phyloP scores from a whole-genome alignment of 2,329 filamentous ascomycete species.

The Aspergillus sp. region DNA sequence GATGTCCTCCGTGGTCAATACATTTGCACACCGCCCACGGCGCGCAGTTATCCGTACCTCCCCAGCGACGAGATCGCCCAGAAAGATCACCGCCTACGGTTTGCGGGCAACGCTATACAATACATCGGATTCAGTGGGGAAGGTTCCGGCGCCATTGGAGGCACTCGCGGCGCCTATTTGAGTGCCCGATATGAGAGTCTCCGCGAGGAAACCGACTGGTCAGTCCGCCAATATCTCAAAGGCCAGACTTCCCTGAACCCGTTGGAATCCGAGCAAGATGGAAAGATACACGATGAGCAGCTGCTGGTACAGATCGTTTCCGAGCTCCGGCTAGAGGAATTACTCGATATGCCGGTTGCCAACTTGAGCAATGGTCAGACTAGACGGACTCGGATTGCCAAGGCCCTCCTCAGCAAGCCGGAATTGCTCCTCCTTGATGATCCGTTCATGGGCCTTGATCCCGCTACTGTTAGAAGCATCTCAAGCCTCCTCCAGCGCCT shows the following conservation, averaged over 20 bases:
- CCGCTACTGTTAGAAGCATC: conserved; percentile 71
- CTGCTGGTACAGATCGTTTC: conserved; percentile 64
- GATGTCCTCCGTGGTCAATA: conserved; percentile 75
- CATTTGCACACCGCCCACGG: conserved; percentile 72
- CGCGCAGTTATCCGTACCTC: conserved; percentile 78
- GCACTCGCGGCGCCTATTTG: conserved; percentile 71
- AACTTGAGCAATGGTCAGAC: conserved; percentile 95
- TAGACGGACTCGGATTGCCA: conserved; percentile 81
- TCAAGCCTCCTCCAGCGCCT: conserved; percentile 70
- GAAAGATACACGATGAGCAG: conserved; percentile 52
- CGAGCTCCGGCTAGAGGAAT: conserved; percentile 67
- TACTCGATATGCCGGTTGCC: conserved; percentile 79
- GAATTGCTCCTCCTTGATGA: conserved; percentile 87
- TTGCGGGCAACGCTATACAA: conserved; percentile 69
- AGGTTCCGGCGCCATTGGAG: conserved; percentile 52
- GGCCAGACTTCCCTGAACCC: conserved; percentile 85
- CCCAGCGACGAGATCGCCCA: conserved; percentile 61
- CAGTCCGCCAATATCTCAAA: conserved; percentile 74
- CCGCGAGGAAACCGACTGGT: conserved; percentile 84
- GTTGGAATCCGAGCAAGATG: conserved; percentile 55
- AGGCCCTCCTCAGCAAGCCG: conserved; percentile 75
- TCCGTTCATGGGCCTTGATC: conserved; percentile 95
- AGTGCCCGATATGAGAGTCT: conserved; percentile 88
- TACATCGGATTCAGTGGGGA: conserved; percentile 91
- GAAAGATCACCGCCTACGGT: conserved; percentile 55